phyloP scores from a whole-genome alignment of 257 asterid species.

The Schizonepeta tenuifolia region DNA sequence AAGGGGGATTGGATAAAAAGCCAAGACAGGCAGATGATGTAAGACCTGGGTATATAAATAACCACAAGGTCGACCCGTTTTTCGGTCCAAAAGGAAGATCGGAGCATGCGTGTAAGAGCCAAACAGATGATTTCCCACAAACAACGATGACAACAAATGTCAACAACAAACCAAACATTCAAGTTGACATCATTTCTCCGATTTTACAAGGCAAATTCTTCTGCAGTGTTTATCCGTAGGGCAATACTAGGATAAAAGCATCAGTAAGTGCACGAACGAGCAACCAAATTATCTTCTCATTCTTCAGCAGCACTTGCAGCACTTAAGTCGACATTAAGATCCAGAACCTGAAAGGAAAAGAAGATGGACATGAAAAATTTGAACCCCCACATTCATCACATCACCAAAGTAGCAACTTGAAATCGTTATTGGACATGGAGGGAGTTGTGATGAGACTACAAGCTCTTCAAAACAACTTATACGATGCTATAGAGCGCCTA shows the following conservation, averaged over 20 bases:
- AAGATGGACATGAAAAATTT: neutral
- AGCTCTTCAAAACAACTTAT: too few relatives aligned
- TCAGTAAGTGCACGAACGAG: conserved; percentile 20
- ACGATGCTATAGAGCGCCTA: too few relatives aligned
- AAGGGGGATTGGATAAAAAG: too few relatives aligned
- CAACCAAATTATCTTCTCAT: conserved; percentile 32
- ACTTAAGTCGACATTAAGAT: conserved; percentile 59
- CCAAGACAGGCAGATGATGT: neutral
- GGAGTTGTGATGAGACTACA: too few relatives aligned
- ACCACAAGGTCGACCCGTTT: neutral
- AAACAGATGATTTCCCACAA: conserved; percentile 23
- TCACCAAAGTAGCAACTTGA: too few relatives aligned
- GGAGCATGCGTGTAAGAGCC: neutral
- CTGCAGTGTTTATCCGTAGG: conserved; percentile 22
- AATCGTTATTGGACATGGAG: too few relatives aligned
- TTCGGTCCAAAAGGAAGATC: neutral
- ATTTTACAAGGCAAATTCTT: conserved; percentile 36
- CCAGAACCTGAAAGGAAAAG: conserved; percentile 46
- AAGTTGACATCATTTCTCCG: conserved; percentile 11
- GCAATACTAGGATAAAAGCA: conserved; percentile 24
- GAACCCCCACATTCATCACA: neutral
- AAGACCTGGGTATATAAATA: neutral
- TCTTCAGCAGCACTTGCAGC: conserved; percentile 72
- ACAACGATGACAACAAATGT: neutral
- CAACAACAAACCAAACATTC: conserved; percentile 28